A percentile compares a stretch with the other conserved stretches of the same genome.
These are phyloP conservation scores for Takakia lepidozioides DNA, from an alignment of 225 moss, liverwort and hornwort species.

Conservation along the genomic window DNA sequence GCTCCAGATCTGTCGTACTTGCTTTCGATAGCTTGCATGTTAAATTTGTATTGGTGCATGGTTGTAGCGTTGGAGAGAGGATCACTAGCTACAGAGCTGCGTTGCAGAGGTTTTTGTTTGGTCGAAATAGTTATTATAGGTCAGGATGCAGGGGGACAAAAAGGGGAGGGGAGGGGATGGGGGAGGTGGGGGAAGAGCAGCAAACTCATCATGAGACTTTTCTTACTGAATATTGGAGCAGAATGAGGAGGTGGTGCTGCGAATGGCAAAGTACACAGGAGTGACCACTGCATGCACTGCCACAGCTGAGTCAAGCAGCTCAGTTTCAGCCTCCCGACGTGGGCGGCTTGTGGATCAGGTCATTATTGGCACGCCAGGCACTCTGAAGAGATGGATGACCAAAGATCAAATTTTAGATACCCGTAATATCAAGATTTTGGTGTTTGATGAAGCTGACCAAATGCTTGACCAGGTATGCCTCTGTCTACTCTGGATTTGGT, in stretches of 20 bases:
- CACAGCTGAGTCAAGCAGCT: constrained; percentile 36
- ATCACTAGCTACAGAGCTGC: too few species aligned
- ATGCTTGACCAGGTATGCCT: constrained; percentile 98
- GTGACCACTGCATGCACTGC: constrained; percentile 80
- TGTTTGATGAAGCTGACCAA: constrained; percentile 99
- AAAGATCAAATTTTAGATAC: constrained; percentile 69
- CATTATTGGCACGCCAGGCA: constrained; percentile 91
- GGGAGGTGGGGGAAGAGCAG: too few species aligned
- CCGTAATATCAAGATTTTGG: constrained; percentile 66
- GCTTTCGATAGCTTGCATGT: too few species aligned
- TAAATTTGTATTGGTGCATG: too few species aligned
- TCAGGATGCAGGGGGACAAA: too few species aligned
- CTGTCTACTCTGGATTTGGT: too few species aligned
- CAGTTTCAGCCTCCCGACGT: constrained; percentile 47
- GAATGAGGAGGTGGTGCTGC: constrained; percentile 91
- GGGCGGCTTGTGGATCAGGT: constrained; percentile 78
- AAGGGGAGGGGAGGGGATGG: too few species aligned
- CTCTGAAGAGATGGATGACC: constrained; percentile 92
- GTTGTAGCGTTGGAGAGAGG: too few species aligned
- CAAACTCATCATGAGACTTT: too few species aligned
- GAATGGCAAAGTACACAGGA: constrained; percentile 87
- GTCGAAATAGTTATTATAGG: too few species aligned
- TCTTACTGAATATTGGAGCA: constrained; percentile 14
- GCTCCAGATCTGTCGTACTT: too few species aligned
- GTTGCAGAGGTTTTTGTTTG: too few species aligned